Conservation (phyloP, 1,284 basidiomycete species). For the Athelia sp. region DNA sequence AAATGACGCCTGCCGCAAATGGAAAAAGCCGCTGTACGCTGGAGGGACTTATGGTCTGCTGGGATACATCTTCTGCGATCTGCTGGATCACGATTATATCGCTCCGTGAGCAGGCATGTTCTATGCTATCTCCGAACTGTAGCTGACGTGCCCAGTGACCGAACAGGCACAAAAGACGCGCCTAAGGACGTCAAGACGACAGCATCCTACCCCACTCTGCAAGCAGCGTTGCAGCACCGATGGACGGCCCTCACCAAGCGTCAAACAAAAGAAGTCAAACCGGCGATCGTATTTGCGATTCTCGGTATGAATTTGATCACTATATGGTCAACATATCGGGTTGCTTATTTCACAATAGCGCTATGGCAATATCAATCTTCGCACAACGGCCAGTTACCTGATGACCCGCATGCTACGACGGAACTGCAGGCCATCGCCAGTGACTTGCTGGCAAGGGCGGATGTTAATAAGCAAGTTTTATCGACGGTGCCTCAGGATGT, state of each 20-base stretch:
- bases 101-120: slow-evolving; percentile 54
- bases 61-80: slow-evolving; percentile 93
- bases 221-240: slow-evolving; percentile 59
- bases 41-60: slow-evolving; percentile 88
- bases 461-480: slow-evolving; percentile 68
- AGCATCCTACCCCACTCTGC: slow-evolving; percentile 61
- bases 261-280: slow-evolving; percentile 77
- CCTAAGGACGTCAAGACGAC: slow-evolving; percentile 61
- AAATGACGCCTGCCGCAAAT: slow-evolving; percentile 71
- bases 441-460: slow-evolving; percentile 52
- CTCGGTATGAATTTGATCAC: slow-evolving; percentile 49
- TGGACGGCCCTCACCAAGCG: slow-evolving; percentile 69
- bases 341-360: slow-evolving; percentile 41
- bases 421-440: slow-evolving; percentile 63
- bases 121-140: slow-evolving; percentile 8
- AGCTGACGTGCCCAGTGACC: slow-evolving; percentile 41
- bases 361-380: slow-evolving; percentile 78
- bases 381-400: slow-evolving; percentile 56
- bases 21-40: slow-evolving; percentile 79
- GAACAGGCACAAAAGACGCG: slow-evolving; percentile 55
- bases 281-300: slow-evolving; percentile 64
- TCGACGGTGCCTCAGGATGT: slow-evolving; percentile 48
- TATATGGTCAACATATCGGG: slow-evolving; percentile 10
- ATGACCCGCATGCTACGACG: slow-evolving; percentile 37
- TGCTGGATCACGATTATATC: slow-evolving; percentile 83